These are phyloP conservation scores for Lactarius tabidus DNA, from an alignment of 768 basidiomycete species.

Conservation along the genomic window DNA sequence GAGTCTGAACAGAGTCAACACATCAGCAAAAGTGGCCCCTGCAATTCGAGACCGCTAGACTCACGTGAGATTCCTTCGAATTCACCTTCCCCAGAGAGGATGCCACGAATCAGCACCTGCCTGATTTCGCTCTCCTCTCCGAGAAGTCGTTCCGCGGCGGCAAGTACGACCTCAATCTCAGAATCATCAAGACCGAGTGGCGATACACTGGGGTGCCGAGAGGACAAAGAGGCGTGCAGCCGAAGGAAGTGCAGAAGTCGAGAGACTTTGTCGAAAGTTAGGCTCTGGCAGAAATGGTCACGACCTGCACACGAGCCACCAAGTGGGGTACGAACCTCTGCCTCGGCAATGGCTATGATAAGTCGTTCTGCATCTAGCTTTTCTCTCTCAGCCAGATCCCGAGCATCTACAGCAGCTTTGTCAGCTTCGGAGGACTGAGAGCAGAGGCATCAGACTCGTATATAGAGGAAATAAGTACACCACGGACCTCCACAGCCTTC, in stretches of 20 bases:
- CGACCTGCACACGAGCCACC: neutral
- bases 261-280: conserved; percentile 41
- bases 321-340: conserved; percentile 46
- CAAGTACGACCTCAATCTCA: conserved; percentile 54
- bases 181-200: conserved; percentile 42
- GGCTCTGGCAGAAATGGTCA: conserved; percentile 36
- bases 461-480: neutral
- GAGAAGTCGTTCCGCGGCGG: conserved; percentile 50
- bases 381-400: conserved; percentile 53
- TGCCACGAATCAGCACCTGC: conserved; percentile 46
- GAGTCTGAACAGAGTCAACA: conserved; percentile 41
- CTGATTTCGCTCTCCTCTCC: conserved; percentile 52
- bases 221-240: conserved; percentile 47
- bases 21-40: conserved; percentile 3
- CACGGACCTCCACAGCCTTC: conserved; percentile 74
- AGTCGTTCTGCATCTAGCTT: conserved; percentile 53
- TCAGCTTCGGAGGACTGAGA: conserved; percentile 62
- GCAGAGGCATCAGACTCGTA: conserved; percentile 5
- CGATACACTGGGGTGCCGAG: conserved; percentile 42
- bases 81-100: conserved; percentile 56
- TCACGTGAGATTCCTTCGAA: conserved; percentile 62
- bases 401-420: conserved; percentile 49
- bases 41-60: conserved; percentile 29
- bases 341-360: conserved; percentile 49
- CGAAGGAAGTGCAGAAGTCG: conserved; percentile 58